Evolutionary conservation across 1,139 yeast genomes (phyloP), one percentile per base, ranked within the genome.

Genomic region (Suhomyces choctaworum): DNA sequence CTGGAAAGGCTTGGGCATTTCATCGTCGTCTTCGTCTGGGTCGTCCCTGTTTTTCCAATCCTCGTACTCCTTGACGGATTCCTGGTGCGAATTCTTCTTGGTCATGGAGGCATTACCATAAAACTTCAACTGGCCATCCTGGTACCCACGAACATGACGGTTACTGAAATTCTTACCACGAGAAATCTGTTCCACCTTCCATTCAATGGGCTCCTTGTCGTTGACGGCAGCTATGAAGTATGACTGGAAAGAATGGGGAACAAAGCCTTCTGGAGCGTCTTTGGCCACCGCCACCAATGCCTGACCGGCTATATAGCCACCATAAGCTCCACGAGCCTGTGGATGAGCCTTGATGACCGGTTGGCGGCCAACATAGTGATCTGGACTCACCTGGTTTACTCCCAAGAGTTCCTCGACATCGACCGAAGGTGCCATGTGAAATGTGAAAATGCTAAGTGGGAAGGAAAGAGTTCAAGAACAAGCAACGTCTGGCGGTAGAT

Each of bases 121-220:
- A 50, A 73, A 80, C 24, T 73, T 70, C 33, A 80, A 51, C 13
- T 60, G 57, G 9, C 74, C 78, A 16, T 66, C 54, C 54, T 82
- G 89, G 27, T 59, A 62, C 0, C 81, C 85, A 30, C 66, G 64
- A 4, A 83, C 73, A 27, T 77, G 71, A 36, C 85, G 68, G 32
- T 82, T 81, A 30, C 73, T 65, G 51, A 80, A 84, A 41, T 48
- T 80, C 40, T 73, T 76, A 3, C 94, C 94, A 40, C 75, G 58
- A 29, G 68, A 62, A n/a, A 62, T 56, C 22, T 40, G 25, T 21
- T 49, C 52, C 7, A 51, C 54, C 17, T 39, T 40, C 61, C 61
- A 55, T 10, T 40, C 45, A 14, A 55, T 32, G 1, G 48, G 48
- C 3, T 7, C 24, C 11, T 31, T 17, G 25, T 48, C 57, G 11